phyloP scores from a whole-genome alignment of 2,329 filamentous ascomycete genomes.

The Aspergillus latus region DNA sequence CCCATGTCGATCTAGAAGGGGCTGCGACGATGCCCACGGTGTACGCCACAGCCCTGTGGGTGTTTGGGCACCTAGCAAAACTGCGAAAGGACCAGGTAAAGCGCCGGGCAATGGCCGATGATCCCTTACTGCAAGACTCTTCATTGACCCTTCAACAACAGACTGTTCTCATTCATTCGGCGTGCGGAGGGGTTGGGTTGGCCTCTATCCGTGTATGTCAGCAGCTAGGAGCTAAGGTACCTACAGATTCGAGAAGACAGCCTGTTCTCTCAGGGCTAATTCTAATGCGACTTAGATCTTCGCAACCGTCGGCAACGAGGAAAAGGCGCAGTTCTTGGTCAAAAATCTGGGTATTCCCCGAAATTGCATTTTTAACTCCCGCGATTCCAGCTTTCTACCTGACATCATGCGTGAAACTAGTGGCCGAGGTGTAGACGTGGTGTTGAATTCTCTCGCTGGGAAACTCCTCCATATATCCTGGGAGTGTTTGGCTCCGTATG shows the following conservation, averaged over 20 bases:
- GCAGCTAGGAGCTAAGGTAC: neutral
- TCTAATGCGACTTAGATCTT: too few species aligned
- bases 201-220: neutral
- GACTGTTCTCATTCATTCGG: neutral
- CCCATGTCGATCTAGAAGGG: too few species aligned
- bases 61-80: neutral
- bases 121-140: too few species aligned
- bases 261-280: too few species aligned
- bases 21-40: neutral
- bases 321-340: neutral
- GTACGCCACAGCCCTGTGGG: neutral
- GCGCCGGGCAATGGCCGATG: too few species aligned
- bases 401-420: neutral
- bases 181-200: neutral
- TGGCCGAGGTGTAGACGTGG: neutral
- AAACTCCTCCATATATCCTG: neutral
- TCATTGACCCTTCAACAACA: too few species aligned
- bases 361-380: neutral
- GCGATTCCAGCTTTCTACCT: neutral
- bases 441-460: neutral
- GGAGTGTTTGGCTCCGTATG: neutral
- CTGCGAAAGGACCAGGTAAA: neutral
- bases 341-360: neutral
- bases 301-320: neutral
- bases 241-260: too few species aligned